A percentile compares a stretch with the other conserved stretches of the same genome.
These are phyloP conservation scores for Apiotrichum laibachii DNA, from an alignment of 1,284 basidiomycete species.

Conservation along the genomic window DNA sequence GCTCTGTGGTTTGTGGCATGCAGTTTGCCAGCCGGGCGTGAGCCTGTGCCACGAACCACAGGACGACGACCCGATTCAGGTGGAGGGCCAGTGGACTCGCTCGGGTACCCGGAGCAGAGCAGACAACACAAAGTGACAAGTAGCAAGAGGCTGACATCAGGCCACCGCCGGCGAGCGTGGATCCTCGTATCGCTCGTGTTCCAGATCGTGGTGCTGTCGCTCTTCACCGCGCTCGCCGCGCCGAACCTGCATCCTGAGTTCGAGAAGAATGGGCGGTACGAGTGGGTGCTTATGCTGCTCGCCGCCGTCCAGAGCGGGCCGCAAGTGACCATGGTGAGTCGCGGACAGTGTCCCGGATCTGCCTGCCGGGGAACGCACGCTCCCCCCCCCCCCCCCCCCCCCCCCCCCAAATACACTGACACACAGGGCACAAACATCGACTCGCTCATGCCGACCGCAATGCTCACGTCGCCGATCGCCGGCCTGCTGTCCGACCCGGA, in stretches of 20 bases:
- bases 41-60: too few species aligned
- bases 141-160: constrained; percentile 6
- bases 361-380: too few species aligned
- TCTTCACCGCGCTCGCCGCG: constrained; percentile 17
- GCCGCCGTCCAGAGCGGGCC: constrained; percentile 25
- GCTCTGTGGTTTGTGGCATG: too few species aligned
- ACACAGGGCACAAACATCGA: constrained; percentile 29
- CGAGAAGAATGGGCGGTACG: constrained; percentile 3
- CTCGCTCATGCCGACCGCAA: constrained; percentile 29
- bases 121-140: too few species aligned
- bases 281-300: constrained; percentile 26
- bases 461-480: constrained; percentile 32
- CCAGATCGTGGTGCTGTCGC: constrained; percentile 17
- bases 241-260: constrained; percentile 1
- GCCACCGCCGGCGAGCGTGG: constrained; percentile 22
- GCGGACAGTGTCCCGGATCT: too few species aligned
- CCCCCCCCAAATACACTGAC: background rate
- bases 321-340: constrained; percentile 32
- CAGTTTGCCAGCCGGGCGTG: too few species aligned
- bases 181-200: constrained; percentile 17
- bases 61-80: too few species aligned
- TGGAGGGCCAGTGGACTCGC: too few species aligned
- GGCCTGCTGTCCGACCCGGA: constrained; percentile 29
- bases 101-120: too few species aligned
- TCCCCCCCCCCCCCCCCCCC: too few species aligned